A percentile compares a stretch with the other conserved stretches of the same genome.
phyloP scores from a whole-genome alignment of 805 yeast genomes.

The Yarrowia alimentaria region DNA sequence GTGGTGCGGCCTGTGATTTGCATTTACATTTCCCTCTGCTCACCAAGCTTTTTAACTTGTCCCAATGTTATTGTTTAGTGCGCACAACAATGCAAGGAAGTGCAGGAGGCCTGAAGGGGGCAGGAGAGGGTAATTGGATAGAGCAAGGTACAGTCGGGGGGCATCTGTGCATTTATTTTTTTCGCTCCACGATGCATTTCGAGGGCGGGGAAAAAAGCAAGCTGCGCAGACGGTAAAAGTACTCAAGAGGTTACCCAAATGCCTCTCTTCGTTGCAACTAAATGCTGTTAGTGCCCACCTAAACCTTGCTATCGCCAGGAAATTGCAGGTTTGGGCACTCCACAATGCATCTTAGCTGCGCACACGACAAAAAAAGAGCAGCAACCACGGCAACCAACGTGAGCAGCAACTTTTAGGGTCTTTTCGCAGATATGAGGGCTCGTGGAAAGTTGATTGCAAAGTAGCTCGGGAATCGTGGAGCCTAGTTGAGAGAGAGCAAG shows the following conservation, averaged over 20 bases:
- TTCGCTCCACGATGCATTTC: no score
- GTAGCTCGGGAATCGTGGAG: no score
- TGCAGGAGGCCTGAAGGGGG: slow-evolving; percentile 22
- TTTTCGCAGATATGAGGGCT: no score
- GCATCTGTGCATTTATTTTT: no score
- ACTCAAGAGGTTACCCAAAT: neutral
- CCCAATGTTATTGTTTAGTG: slow-evolving; percentile 22
- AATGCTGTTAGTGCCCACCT: no score
- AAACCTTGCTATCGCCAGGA: slow-evolving; percentile 21
- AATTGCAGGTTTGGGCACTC: slow-evolving; percentile 12
- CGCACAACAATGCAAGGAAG: slow-evolving; percentile 24
- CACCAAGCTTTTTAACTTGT: slow-evolving; percentile 23
- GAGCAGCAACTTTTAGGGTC: no score
- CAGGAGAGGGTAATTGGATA: slow-evolving; percentile 27
- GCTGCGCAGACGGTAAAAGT: neutral
- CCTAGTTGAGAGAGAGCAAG: slow-evolving; percentile 19
- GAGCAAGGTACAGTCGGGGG: neutral
- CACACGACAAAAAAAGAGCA: slow-evolving; percentile 20
- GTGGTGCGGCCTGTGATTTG: slow-evolving; percentile 25
- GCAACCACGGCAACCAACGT: no score
- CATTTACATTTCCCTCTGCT: slow-evolving; percentile 23
- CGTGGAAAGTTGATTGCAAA: no score
- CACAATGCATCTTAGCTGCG: slow-evolving; percentile 5
- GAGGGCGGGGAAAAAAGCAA: neutral
- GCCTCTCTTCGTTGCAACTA: no score